Percentiles rank a stretch among this genome's conserved stretches.
phyloP scores from a whole-genome alignment of 148 eudicot species.

The Pharnaceum exiguum region DNA sequence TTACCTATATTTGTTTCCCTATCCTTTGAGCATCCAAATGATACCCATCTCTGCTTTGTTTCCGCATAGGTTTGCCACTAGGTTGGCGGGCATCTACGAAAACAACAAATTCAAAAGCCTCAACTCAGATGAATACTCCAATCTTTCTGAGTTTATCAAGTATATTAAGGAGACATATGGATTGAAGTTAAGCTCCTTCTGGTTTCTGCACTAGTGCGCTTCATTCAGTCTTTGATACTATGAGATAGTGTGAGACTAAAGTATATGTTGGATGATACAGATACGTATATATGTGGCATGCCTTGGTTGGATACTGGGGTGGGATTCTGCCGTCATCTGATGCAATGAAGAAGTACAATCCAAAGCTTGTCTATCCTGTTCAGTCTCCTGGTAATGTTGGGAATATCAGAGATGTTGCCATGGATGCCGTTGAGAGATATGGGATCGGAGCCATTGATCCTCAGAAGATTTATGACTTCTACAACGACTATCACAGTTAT shows the following conservation, averaged over 20 bases:
- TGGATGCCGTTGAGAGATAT: constrained; percentile 59
- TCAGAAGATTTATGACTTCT: constrained; percentile 39
- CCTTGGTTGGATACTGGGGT: constrained; percentile 64
- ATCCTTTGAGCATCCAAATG: neutral
- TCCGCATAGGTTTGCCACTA: constrained; percentile 41
- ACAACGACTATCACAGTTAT: constrained; percentile 50
- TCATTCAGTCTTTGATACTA: neutral
- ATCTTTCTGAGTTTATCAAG: constrained; percentile 48
- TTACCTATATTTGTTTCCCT: neutral
- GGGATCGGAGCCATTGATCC: constrained; percentile 52
- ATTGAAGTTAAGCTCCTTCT: constrained; percentile 27
- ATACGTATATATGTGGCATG: constrained; percentile 57
- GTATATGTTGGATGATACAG: constrained; percentile 21
- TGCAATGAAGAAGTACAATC: constrained; percentile 42
- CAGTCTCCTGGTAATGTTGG: constrained; percentile 60
- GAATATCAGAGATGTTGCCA: constrained; percentile 55
- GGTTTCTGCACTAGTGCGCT: neutral
- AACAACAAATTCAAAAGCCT: constrained; percentile 40
- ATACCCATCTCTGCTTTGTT: neutral
- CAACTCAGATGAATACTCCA: constrained; percentile 28
- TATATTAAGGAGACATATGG: constrained; percentile 45
- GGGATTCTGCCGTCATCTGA: constrained; percentile 47
- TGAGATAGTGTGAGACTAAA: neutral
- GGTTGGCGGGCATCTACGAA: constrained; percentile 41
- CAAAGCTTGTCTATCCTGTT: constrained; percentile 46